Conservation (phyloP, 148 eudicot genomes). For the Diospyros lotus region DNA sequence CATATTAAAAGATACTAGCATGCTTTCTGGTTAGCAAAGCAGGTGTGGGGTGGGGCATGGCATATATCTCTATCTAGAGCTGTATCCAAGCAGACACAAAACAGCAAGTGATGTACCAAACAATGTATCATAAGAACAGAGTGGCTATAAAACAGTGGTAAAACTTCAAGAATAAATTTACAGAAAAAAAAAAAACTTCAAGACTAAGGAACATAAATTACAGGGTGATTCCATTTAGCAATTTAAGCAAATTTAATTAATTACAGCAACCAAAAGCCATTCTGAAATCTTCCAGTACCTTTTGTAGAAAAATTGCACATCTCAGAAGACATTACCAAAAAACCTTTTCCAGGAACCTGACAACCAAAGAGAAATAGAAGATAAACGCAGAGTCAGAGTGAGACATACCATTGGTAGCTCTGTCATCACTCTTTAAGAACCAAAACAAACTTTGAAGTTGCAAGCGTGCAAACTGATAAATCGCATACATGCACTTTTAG, state of each 20-base stretch:
- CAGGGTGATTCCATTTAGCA: background rate
- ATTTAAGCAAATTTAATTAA: background rate
- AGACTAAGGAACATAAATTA: background rate
- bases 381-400: background rate
- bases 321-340: constrained; percentile 20
- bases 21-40: too few relatives aligned
- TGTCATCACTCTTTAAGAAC: background rate
- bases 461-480: background rate
- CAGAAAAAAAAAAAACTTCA: background rate
- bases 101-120: background rate
- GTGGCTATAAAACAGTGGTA: background rate
- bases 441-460: background rate
- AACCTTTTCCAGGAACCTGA: constrained; percentile 26
- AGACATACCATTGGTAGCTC: background rate
- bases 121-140: background rate
- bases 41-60: too few relatives aligned
- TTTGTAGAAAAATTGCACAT: constrained; percentile 25
- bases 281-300: constrained; percentile 21
- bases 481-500: too few relatives aligned
- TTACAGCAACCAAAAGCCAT: constrained; percentile 1
- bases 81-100: background rate
- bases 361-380: background rate
- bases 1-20: too few relatives aligned
- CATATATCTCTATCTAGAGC: background rate
- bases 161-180: too few relatives aligned